phyloP scores from a whole-genome alignment of 2,329 filamentous ascomycete species.

The Aspergillus amoenus region DNA sequence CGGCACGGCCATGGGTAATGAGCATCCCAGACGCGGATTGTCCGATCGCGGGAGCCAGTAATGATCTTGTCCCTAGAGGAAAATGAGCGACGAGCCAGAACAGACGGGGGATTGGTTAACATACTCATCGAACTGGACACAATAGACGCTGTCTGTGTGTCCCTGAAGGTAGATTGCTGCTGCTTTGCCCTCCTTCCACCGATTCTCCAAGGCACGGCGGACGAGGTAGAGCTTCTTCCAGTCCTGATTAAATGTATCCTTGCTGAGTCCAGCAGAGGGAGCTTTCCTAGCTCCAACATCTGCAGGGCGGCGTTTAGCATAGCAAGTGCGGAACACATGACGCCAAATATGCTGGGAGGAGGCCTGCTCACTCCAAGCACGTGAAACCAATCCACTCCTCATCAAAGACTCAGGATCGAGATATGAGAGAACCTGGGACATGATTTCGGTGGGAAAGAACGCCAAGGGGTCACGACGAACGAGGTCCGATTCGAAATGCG shows the following conservation, averaged over 20 bases:
- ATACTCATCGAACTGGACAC: conserved; percentile 94
- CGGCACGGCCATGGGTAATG: conserved; percentile 76
- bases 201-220: conserved; percentile 69
- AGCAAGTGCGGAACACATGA: conserved; percentile 58
- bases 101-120: conserved; percentile 30
- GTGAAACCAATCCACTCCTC: conserved; percentile 57
- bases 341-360: conserved; percentile 62
- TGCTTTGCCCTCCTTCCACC: conserved; percentile 78
- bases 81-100: conserved; percentile 35
- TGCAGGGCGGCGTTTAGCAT: conserved; percentile 44
- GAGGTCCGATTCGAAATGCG: conserved; percentile 35
- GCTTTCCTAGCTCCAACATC: conserved; percentile 44
- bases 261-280: conserved; percentile 55
- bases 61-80: conserved; percentile 80
- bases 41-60: conserved; percentile 91
- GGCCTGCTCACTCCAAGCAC: conserved; percentile 56
- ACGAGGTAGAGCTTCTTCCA: conserved; percentile 86
- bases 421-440: conserved; percentile 58
- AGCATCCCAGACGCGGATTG: conserved; percentile 95
- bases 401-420: conserved; percentile 59
- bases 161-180: conserved; percentile 87
- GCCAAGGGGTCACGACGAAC: conserved; percentile 53
- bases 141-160: conserved; percentile 95
- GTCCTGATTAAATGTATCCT: conserved; percentile 62
- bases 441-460: conserved; percentile 59